phyloP scores from a whole-genome alignment of 1,284 basidiomycete genomes.

The Ustilago sp. region DNA sequence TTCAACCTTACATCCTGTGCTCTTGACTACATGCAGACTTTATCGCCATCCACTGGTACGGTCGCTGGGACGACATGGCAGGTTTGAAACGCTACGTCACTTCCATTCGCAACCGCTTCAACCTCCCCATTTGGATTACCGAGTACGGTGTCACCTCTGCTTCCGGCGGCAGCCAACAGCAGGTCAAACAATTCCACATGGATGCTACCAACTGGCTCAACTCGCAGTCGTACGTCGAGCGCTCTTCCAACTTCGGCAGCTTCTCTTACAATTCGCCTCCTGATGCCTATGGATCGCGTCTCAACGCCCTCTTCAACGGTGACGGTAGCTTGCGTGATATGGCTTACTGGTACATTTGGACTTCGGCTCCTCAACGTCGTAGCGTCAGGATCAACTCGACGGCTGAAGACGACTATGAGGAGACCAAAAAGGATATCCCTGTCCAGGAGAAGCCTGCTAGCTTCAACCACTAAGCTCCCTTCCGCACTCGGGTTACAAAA shows the following conservation, averaged over 20 bases:
- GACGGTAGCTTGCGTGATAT: conserved; percentile 43
- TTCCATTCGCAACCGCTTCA: conserved; percentile 47
- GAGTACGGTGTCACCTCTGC: conserved; percentile 65
- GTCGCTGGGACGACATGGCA: conserved; percentile 48
- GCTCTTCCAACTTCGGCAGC: conserved; percentile 62
- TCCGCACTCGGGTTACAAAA: not conserved
- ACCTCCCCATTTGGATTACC: conserved; percentile 64
- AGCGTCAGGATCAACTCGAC: conserved; percentile 26
- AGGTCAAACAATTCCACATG: conserved; percentile 59
- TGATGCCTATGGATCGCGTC: conserved; percentile 54
- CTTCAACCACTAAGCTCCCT: conserved; percentile 24
- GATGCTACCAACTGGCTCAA: conserved; percentile 58
- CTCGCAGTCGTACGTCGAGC: conserved; percentile 54
- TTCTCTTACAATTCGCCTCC: conserved; percentile 52
- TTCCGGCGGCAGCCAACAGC: conserved; percentile 42
- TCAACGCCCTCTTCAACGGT: conserved; percentile 61
- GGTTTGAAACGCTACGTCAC: conserved; percentile 55
- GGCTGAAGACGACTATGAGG: conserved; percentile 32
- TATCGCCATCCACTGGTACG: conserved; percentile 68
- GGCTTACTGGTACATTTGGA: conserved; percentile 52
- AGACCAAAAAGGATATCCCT: conserved; percentile 26
- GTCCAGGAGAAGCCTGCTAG: conserved; percentile 34
- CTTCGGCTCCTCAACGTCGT: conserved; percentile 16
- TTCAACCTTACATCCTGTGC: conserved; percentile 10
- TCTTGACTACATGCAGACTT: conserved; percentile 43